Conservation (phyloP, 805 yeast genomes). For the Candida germanica region DNA sequence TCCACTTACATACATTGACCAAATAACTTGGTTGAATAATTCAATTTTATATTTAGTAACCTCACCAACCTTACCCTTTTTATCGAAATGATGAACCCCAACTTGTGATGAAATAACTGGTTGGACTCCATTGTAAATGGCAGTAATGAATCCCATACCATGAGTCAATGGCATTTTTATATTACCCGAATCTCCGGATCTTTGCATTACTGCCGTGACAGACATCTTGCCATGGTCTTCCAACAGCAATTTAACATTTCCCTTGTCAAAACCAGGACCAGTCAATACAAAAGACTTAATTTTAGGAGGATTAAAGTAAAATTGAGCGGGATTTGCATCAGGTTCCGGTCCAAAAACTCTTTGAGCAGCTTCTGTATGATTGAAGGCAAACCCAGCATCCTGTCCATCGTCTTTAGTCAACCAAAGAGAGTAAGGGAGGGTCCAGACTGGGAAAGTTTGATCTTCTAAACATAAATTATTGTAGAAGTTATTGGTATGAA, state of each 20-base stretch:
- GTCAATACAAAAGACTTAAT: constrained; percentile 53
- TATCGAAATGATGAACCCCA: constrained; percentile 55
- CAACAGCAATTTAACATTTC: constrained; percentile 19
- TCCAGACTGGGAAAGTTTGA: constrained; percentile 72
- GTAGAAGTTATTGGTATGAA: constrained; percentile 77
- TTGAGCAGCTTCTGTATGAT: constrained; percentile 58
- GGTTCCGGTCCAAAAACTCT: constrained; percentile 71
- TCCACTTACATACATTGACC: constrained; percentile 62
- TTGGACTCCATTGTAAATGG: constrained; percentile 49
- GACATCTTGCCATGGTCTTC: constrained; percentile 30
- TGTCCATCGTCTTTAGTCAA: constrained; percentile 43
- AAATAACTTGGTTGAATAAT: constrained; percentile 55
- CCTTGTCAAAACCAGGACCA: constrained; percentile 23
- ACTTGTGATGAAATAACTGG: constrained; percentile 59
- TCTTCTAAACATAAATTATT: constrained; percentile 66
- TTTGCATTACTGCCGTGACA: constrained; percentile 19
- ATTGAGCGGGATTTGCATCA: constrained; percentile 48
- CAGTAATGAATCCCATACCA: constrained; percentile 78
- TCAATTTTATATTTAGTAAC: constrained; percentile 49
- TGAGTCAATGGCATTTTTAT: constrained; percentile 59
- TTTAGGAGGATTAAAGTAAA: constrained; percentile 67
- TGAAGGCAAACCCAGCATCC: constrained; percentile 62
- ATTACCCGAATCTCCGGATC: constrained; percentile 11
- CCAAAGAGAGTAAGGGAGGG: constrained; percentile 82
- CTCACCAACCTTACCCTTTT: constrained; percentile 32